A percentile compares a stretch with the other conserved stretches of the same genome.
phyloP scores from a whole-genome alignment of 352 stramenopile species.

The Phytophthora chlamydospora region DNA sequence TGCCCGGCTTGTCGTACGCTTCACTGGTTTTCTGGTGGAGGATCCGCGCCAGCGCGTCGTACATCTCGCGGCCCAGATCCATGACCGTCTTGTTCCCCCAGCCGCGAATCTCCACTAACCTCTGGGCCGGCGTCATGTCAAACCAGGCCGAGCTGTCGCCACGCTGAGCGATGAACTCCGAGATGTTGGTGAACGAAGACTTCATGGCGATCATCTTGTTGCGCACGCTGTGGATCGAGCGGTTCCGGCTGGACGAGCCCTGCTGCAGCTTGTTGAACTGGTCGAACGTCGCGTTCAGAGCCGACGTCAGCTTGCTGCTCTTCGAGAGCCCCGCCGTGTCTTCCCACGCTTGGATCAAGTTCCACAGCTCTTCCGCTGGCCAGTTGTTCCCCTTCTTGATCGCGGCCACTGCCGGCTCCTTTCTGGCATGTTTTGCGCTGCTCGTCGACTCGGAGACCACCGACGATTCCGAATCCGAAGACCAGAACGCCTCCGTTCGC shows the following conservation, averaged over 20 bases:
- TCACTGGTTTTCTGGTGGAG: constrained; percentile 22
- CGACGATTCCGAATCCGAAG: constrained; percentile 42
- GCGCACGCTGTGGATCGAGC: constrained; percentile 38
- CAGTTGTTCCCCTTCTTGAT: constrained; percentile 41
- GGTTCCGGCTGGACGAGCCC: constrained; percentile 20
- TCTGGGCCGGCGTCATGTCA: constrained; percentile 28
- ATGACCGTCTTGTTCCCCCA: constrained; percentile 46
- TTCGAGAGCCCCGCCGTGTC: constrained; percentile 20
- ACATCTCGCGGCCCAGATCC: constrained; percentile 41
- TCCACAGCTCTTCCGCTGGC: constrained; percentile 38
- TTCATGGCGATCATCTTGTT: constrained; percentile 55
- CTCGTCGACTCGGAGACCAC: constrained; percentile 6
- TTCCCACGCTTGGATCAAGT: constrained; percentile 41
- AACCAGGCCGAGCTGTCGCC: constrained; percentile 38
- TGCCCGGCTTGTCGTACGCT: constrained; percentile 8
- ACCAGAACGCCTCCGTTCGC: constrained; percentile 36
- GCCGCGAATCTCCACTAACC: constrained; percentile 29
- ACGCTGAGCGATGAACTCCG: constrained; percentile 30
- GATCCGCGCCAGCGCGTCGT: constrained; percentile 32
- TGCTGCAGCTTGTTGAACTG: constrained; percentile 36
- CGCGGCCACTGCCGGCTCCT: constrained; percentile 5
- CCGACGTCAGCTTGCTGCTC: constrained; percentile 24
- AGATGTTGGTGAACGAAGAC: constrained; percentile 34
- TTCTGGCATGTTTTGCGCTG: constrained; percentile 7
- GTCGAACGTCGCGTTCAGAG: constrained; percentile 30